These are phyloP conservation scores for Daedaleopsis sinensis DNA, from an alignment of 768 basidiomycete species.

Conservation along the genomic window DNA sequence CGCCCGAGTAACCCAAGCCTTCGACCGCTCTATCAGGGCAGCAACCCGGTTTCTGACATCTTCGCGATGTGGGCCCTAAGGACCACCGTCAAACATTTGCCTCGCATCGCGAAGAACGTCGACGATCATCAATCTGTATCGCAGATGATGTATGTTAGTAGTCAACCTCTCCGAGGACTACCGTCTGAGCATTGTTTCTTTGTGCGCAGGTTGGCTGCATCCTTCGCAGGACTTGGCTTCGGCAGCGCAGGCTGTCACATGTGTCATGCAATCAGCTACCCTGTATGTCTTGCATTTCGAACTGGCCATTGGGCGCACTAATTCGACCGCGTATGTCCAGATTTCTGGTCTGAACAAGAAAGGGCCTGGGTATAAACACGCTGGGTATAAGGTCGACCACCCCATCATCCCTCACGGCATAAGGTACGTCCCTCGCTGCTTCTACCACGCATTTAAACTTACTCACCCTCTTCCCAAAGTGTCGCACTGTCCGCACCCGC, in stretches of 20 bases:
- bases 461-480: conserved; percentile 40
- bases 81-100: conserved; percentile 87
- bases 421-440: conserved; percentile 44
- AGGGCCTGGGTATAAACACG: conserved; percentile 89
- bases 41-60: conserved; percentile 93
- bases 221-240: conserved; percentile 95
- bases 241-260: conserved; percentile 92
- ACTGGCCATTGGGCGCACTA: not conserved
- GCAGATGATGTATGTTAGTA: conserved; percentile 79
- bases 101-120: conserved; percentile 78
- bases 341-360: conserved; percentile 95
- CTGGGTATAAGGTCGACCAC: conserved; percentile 79
- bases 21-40: conserved; percentile 91
- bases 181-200: not conserved
- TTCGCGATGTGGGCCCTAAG: conserved; percentile 94
- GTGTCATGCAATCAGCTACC: conserved; percentile 89
- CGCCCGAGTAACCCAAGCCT: conserved; percentile 89
- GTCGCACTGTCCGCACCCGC: conserved; percentile 92
- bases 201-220: conserved; percentile 72
- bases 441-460: not conserved
- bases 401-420: conserved; percentile 96
- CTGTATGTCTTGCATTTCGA: conserved; percentile 47
- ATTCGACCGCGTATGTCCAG: conserved; percentile 37
- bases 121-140: conserved; percentile 81
- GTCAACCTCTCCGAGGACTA: not conserved